Conservation (phyloP, 768 basidiomycete genomes). For the Hericium alpestre region DNA sequence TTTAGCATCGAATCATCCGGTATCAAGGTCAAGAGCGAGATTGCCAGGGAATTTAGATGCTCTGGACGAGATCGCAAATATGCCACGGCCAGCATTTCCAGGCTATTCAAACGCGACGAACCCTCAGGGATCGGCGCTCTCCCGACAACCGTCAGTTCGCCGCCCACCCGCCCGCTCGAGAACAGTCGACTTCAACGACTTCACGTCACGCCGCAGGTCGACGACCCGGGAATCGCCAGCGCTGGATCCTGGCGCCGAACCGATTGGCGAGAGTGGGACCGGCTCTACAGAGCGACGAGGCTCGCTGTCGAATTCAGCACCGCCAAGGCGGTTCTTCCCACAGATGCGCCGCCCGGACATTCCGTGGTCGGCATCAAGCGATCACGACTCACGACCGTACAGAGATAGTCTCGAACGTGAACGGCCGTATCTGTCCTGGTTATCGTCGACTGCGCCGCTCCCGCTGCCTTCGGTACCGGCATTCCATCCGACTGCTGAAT, state of each 20-base stretch:
- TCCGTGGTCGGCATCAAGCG: slow-evolving; percentile 7
- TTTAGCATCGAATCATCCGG: no score
- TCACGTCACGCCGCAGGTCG: slow-evolving; percentile 54
- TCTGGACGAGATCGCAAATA: no score
- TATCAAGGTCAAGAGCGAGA: no score
- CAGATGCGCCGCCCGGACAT: slow-evolving; percentile 10
- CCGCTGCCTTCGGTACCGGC: background rate
- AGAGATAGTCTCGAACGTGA: background rate
- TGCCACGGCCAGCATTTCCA: no score
- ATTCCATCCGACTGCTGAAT: background rate
- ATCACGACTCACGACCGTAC: background rate
- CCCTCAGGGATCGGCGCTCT: slow-evolving; percentile 21
- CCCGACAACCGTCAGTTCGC: slow-evolving; percentile 52
- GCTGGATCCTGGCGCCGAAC: slow-evolving; percentile 4
- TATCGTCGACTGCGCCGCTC: background rate
- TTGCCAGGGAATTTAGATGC: no score
- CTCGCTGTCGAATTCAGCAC: background rate
- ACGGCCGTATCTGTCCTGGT: background rate
- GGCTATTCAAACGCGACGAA: background rate
- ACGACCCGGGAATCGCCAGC: slow-evolving; percentile 23
- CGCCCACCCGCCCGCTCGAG: slow-evolving; percentile 39
- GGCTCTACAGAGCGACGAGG: background rate
- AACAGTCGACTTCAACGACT: slow-evolving; percentile 62
- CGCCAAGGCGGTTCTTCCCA: slow-evolving; percentile 2
- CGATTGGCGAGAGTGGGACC: slow-evolving; percentile 6